Evolutionary conservation across 129 eudicot genomes (phyloP), one percentile per base, ranked within the genome.

Genomic region (Cynara cardunculus): DNA sequence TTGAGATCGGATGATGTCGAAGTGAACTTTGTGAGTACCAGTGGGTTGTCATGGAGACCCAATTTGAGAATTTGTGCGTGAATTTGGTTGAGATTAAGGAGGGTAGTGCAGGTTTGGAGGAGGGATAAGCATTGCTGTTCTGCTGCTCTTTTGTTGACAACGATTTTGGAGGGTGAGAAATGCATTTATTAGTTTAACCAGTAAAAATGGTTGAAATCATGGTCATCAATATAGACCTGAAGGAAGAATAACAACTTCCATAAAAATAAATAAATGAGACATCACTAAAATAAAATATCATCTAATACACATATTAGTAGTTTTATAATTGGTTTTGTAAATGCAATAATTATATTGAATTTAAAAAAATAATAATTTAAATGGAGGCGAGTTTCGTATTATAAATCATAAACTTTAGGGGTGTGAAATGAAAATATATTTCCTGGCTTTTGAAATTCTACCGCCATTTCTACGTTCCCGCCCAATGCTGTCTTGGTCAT

Each of bases 11-110:
- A 89, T 59, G 96, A 87, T 0, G 86, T 75, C 84, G 91, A 85
- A 65, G 97, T 80, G 83, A 93, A 87, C 41, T 89, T 93, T 69
- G 97, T 90, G 83, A 93, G 98, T 67, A 93, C 92, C 22, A 93
- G 73, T 61, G 92, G 86, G 98, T 90, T 93, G 82, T 77, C 79
- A 19, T 73, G 89, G 27, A 90, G 92, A 19, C 98, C 98, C 9
- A 79, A 44, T 87, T 90, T 90, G 81, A 93, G 84, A 69, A 93
- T 84, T 4, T 75, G 85, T 3, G 98, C 71, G 28, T 90, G 96
- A 35, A 89, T 69, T 86, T 89, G 94, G 69, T 66, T 80, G 85
- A 93, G 96, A 53, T 87, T 76, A 44, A 73, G 72, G 76, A 89
- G 79, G 2, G 94, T 62, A n/a, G 82, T 84, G 90, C 98, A 90